These are phyloP conservation scores for Colletotrichum tofieldiae DNA, from an alignment of 2,329 filamentous ascomycete species.

Conservation along the genomic window DNA sequence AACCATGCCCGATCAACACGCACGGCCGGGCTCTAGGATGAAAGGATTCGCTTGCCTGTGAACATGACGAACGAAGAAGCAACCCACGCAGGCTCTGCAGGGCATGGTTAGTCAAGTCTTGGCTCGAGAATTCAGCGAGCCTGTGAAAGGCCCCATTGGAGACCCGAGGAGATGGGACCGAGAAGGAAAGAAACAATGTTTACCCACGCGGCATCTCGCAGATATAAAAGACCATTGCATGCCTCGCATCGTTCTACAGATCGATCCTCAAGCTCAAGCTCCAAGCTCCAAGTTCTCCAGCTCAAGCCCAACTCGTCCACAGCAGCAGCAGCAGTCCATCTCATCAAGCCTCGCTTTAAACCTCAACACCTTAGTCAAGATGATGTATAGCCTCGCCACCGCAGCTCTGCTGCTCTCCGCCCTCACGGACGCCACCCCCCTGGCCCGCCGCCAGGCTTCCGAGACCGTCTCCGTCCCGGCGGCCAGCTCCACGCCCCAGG, in stretches of 20 bases:
- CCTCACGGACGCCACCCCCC: constrained; percentile 47
- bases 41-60: constrained; percentile 21
- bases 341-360: not conserved
- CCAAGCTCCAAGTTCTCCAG: not conserved
- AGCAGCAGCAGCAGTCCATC: not conserved
- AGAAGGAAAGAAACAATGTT: not conserved
- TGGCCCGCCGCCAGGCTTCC: constrained; percentile 45
- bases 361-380: constrained; percentile 11
- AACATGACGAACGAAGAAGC: constrained; percentile 5
- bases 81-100: constrained; percentile 23
- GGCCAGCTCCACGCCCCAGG: constrained; percentile 43
- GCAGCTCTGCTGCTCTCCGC: constrained; percentile 47
- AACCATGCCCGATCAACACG: constrained; percentile 16
- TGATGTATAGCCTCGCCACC: constrained; percentile 38
- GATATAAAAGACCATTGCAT: constrained; percentile 35
- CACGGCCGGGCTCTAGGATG: constrained; percentile 3
- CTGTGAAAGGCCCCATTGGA: not conserved
- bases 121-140: constrained; percentile 19
- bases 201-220: constrained; percentile 20
- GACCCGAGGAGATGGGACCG: constrained; percentile 5
- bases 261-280: constrained; percentile 7
- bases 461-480: constrained; percentile 43
- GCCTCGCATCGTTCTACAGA: not conserved
- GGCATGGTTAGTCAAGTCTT: constrained; percentile 22
- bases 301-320: not conserved